Evolutionary conservation across 805 yeast species (phyloP), one percentile per base, ranked within the genome.

Genomic region (Candida peoriensis): DNA sequence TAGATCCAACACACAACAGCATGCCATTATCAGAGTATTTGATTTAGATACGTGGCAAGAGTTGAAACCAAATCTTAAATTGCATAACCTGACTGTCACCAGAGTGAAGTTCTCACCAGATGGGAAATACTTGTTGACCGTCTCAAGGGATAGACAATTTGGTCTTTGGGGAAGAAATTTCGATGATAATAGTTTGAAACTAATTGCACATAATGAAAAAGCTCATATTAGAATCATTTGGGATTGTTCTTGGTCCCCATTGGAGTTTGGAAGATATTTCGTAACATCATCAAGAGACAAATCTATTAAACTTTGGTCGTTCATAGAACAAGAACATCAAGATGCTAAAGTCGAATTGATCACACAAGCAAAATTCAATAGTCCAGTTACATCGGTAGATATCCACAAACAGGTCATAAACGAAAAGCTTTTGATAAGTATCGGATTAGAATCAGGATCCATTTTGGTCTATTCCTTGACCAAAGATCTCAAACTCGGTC

Each of bases 221-320:
- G 96, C 96, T 1, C 99, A 94, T 54, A 59, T 81, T 2, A 76
- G 97, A 58, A 90, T 93, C 48, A 76, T 93, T 28, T 94, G 98
- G 98, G 97, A 93, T 61, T 80, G 90, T 54, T 74, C 83, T 24
- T 93, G 97, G 96, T 64, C 79, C 1, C 86, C 88, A 5, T 40
- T 50, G n/a, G 63, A 50, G 4, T 53, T 52, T 32, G 70, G 65
- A 7, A 32, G 46, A n/a, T 55, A 56, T n/a, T 89, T 90, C 51
- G 69, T 84, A 12, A 89, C 97, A 0, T 94, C 81, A 0, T 81
- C 95, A 3, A 75, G 98, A 57, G 98, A 93, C 57, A 83, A 80
- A 51, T 71, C 77, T 3, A 55, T 89, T 32, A 85, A 83, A 51
- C 62, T 79, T 13, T 89, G 96, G 96, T 60, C 61, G 31, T 57